A percentile compares a stretch with the other conserved stretches of the same genome.
phyloP scores from a whole-genome alignment of 176 grass and related monocot genomes.

The Panicum miliaceum region DNA sequence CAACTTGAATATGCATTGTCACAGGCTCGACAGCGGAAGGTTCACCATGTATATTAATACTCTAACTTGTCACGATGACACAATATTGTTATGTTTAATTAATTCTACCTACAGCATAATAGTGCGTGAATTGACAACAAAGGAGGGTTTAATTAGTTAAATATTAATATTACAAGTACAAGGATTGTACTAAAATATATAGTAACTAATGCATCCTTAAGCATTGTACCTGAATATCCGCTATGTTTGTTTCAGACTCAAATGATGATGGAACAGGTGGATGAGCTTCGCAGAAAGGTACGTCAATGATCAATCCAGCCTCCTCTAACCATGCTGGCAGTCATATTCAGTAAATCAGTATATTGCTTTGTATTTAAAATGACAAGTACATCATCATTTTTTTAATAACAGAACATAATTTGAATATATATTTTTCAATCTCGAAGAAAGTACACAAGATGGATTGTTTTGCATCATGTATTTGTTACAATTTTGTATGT shows the following conservation, averaged over 20 bases:
- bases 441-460: background rate
- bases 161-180: background rate
- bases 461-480: background rate
- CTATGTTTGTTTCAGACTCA: conserved; percentile 54
- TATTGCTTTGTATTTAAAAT: background rate
- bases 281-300: conserved; percentile 76
- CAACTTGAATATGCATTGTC: conserved; percentile 72
- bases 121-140: background rate
- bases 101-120: background rate
- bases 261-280: conserved; percentile 74
- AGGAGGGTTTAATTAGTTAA: background rate
- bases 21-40: conserved; percentile 73
- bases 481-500: background rate
- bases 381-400: background rate
- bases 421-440: background rate
- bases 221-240: background rate
- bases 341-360: background rate
- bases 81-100: background rate
- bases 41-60: background rate
- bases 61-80: background rate
- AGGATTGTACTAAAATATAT: background rate
- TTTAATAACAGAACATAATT: background rate
- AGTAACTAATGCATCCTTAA: background rate
- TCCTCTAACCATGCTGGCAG: background rate
- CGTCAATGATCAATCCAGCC: background rate